Conservation (phyloP, 73 alveolate genomes). For the Paramecium sonneborni region DNA sequence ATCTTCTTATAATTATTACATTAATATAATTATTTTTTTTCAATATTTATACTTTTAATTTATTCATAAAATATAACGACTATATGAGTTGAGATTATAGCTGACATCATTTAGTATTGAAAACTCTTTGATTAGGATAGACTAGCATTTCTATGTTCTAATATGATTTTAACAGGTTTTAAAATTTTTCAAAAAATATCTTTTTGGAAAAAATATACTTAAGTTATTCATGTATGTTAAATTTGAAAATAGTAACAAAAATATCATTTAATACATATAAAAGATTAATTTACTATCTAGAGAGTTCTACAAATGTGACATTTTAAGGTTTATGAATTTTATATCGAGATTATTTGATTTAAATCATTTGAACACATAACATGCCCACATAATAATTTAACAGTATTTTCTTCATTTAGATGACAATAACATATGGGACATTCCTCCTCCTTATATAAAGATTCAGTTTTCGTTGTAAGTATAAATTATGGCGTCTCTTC, state of each 20-base stretch:
- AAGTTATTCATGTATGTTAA: neutral
- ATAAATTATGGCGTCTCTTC: constrained; percentile 7
- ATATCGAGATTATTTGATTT: neutral
- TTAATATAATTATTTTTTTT: neutral
- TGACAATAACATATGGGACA: constrained; percentile 47
- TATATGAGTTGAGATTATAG: neutral
- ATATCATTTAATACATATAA: neutral
- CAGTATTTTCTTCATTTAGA: constrained; percentile 10
- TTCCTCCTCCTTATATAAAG: neutral
- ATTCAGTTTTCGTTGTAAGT: neutral
- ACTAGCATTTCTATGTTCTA: neutral
- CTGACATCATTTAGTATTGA: neutral
- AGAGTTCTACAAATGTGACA: constrained; percentile 53
- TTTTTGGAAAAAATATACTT: neutral
- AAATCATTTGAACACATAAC: constrained; percentile 28
- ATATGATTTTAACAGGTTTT: neutral
- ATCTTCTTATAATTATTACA: neutral
- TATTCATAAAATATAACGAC: neutral
- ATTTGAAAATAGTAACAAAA: neutral
- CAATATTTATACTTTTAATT: neutral
- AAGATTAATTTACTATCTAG: constrained; percentile 11
- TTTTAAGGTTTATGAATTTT: neutral
- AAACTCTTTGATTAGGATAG: neutral
- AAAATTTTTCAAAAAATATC: neutral
- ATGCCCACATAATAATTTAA: constrained; percentile 52